Conservation (phyloP, 2,329 filamentous ascomycete species). For the Samsoniella hepiali region DNA sequence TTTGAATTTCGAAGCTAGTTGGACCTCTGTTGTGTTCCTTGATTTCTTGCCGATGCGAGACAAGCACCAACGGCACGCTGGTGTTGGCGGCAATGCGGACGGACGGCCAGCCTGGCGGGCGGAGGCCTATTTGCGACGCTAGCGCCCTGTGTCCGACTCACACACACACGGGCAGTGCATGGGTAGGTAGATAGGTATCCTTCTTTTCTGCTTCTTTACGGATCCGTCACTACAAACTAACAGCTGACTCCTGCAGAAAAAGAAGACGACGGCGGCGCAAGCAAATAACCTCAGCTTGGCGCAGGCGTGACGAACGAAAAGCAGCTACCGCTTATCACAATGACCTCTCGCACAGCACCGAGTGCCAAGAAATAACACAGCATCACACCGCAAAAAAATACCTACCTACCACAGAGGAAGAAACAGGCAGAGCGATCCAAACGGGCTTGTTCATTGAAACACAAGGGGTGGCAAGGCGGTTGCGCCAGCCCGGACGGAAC, state of each 20-base stretch:
- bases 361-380: constrained; percentile 10
- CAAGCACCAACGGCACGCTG: not conserved
- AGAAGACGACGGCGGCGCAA: not conserved
- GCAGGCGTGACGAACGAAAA: not conserved
- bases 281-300: not conserved
- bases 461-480: not conserved
- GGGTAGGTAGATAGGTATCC: not conserved
- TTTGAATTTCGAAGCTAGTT: not conserved
- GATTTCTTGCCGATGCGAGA: not conserved
- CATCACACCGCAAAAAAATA: not conserved
- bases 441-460: constrained; percentile 8
- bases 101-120: not conserved
- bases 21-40: not conserved
- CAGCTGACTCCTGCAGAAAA: not conserved
- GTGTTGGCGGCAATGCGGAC: too few relatives aligned
- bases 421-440: not conserved
- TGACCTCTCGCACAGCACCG: not conserved
- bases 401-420: not conserved
- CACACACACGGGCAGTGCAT: too few relatives aligned
- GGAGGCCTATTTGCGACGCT: constrained; percentile 3
- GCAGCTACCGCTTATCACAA: not conserved
- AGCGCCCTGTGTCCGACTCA: not conserved
- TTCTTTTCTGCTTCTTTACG: not conserved
- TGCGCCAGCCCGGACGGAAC: not conserved
- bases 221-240: not conserved